Evolutionary conservation across 176 grass and related monocot genomes (phyloP), one percentile per base, ranked within the genome.

Genomic region (Zoysia pacifica): DNA sequence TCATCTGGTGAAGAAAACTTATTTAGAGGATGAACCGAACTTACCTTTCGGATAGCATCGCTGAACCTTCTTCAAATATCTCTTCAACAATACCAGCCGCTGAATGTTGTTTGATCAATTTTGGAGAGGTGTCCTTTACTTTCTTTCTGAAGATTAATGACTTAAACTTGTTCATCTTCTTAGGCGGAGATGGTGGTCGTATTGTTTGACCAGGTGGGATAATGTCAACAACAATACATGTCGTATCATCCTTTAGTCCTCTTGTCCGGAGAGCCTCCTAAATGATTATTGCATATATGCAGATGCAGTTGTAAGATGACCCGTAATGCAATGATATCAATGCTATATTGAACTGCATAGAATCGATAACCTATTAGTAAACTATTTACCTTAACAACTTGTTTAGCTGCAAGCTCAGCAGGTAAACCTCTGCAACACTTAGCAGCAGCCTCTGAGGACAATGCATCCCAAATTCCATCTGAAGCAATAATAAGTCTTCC

Each of bases 401-500:
- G 94, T 83, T 90, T 94, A 41, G 94, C 91, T 82, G 94, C 91
- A 59, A 97, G 94, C 82, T 97, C 94, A 72, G 94, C 94, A 77
- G 94, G 94, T 77, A 97, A 87, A 67, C 91, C 89, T 62, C 85
- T 90, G 65, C 94, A 97, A 86, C 85, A 97, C 50, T 94, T 97
- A 63, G 89, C 94, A 84, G 85, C 84, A 77, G 77, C 85, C 66
- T 97, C 94, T 49, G 91, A 94, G 38, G 94, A 86, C 48, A 97
- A 77, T 74, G 94, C 89, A 90, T 97, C 94, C 94, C 94, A 97
- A 72, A 97, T 97, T 68, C 94, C 94, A 15, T 97, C 94, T 69
- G 94, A 97, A 80, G 94, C 91, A 85, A 97, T 94, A 85, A 97
- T 97, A 76, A 97, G 87, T 85, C 94, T 90, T 85, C 91, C 94